Base-by-base conservation (phyloP, 2,329 filamentous ascomycete genomes). In the Ascochyta pisi region DNA sequence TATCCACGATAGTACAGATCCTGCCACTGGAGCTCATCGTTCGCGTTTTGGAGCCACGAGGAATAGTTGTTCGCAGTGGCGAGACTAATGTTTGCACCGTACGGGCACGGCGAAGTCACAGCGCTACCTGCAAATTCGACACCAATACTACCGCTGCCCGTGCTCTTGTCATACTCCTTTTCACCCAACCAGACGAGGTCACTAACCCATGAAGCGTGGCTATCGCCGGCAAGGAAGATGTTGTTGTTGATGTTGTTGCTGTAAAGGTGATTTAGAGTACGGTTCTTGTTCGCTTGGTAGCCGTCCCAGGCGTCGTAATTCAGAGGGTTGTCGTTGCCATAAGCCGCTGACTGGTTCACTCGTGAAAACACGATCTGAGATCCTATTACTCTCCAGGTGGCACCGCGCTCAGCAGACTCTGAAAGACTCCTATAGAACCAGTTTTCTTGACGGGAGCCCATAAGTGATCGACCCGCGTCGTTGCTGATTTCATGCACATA, bases 1-100 rank as follows among this genome's bases (percentile, higher is more conserved):
- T 92, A 92, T 1, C 89, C 89, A 16, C 89, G 82, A 73, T 91
- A 92, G 71, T 89, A 91, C 7, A 86, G 73, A 54, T 91, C 89
- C 63, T 88, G 85, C 89, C 88, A 92, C 66, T 89, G 86, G 42
- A 92, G 77, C 71, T 89, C 86, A 0, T 78, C 75, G 71, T 90
- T 91, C 22, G 79, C 74, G 39, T 68, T 68, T 26, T 75, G 57
- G 15, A 74, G 60, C 54, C 64, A 66, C 23, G 52, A 54, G 13
- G 73, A 71, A 55, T 67, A 65, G 45, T 78, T 76, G 59, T 86
- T 81, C 1, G 84, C 84, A 1, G 73, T 70, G 0, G 75, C 75
- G 42, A 86, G 78, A 3, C 81, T 81, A 52, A 86, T 85, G 68
- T 84, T 85, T 46, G 83, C 81, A 12, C 87, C 87, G n/a, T 78